These are phyloP conservation scores for Fusarium sp. DNA, from an alignment of 2,329 filamentous ascomycete genomes.

Conservation along the genomic window DNA sequence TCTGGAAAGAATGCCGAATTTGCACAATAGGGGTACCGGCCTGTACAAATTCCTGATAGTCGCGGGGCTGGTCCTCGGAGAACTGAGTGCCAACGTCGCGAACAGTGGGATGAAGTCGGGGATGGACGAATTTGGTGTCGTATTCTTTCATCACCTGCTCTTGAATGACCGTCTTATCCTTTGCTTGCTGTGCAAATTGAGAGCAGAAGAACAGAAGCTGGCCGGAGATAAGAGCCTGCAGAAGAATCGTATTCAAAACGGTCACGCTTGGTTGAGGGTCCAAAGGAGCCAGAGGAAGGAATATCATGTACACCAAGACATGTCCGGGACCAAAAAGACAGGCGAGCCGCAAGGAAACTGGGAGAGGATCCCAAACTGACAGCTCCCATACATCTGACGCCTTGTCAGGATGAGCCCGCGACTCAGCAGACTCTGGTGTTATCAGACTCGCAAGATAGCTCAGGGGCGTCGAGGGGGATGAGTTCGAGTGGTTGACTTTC, in stretches of 20 bases:
- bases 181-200: constrained; percentile 84
- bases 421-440: constrained; percentile 76
- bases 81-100: constrained; percentile 83
- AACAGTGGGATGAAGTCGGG: constrained; percentile 83
- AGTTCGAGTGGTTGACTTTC: constrained; percentile 77
- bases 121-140: constrained; percentile 94
- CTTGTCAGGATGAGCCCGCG: constrained; percentile 84
- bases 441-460: constrained; percentile 77
- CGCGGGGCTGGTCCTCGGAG: constrained; percentile 59
- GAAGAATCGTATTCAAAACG: constrained; percentile 81
- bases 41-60: constrained; percentile 58
- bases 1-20: constrained; percentile 80
- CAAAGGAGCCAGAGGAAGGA: constrained; percentile 79
- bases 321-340: constrained; percentile 94
- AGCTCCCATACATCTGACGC: constrained; percentile 94
- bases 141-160: constrained; percentile 96
- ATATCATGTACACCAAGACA: constrained; percentile 88
- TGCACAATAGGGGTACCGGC: constrained; percentile 67
- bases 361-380: constrained; percentile 91
- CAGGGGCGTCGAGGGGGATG: constrained; percentile 79
- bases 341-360: constrained; percentile 83
- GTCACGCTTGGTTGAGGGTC: constrained; percentile 88
- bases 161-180: constrained; percentile 85
- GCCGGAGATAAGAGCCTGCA: constrained; percentile 78
- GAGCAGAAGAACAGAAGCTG: constrained; percentile 80